A percentile compares a stretch with the other conserved stretches of the same genome.
phyloP scores from a whole-genome alignment of 2,329 filamentous ascomycete genomes.

The Didymella glomerata region DNA sequence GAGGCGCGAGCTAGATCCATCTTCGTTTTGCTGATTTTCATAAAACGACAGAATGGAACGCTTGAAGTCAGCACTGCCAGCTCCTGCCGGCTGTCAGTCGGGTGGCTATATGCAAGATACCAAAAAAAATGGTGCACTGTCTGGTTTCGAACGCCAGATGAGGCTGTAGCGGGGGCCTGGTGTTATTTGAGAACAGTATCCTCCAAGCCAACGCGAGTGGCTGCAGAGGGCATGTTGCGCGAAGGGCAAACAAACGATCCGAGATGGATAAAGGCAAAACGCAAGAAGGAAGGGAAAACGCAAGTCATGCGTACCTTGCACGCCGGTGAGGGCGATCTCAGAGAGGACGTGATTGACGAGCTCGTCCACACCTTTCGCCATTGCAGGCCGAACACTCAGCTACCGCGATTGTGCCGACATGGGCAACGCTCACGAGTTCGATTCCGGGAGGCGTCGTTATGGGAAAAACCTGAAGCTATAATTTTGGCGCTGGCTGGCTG shows the following conservation, averaged over 20 bases:
- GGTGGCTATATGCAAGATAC: conserved; percentile 2
- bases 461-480: not conserved
- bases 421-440: conserved; percentile 17
- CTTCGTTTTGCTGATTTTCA: conserved; percentile 25
- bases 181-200: not conserved
- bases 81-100: conserved; percentile 41
- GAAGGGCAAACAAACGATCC: not conserved
- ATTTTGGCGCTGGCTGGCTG: conserved; percentile 17
- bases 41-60: conserved; percentile 52
- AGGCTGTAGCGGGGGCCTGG: conserved; percentile 2
- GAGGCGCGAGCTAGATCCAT: not conserved
- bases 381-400: conserved; percentile 30
- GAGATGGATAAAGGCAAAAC: conserved; percentile 3
- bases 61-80: conserved; percentile 53
- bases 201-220: not conserved
- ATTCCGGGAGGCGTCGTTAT: conserved; percentile 10
- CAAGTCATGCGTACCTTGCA: conserved; percentile 60
- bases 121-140: conserved; percentile 1
- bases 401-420: conserved; percentile 5
- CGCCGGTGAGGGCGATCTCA: conserved; percentile 67
- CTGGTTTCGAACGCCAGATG: conserved; percentile 25
- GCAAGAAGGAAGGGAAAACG: conserved; percentile 6
- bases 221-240: not conserved
- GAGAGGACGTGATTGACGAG: conserved; percentile 66
- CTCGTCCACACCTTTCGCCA: conserved; percentile 60